These are phyloP conservation scores for Eimeria zaria DNA, from an alignment of 169 alveolate species.

Conservation along the genomic window DNA sequence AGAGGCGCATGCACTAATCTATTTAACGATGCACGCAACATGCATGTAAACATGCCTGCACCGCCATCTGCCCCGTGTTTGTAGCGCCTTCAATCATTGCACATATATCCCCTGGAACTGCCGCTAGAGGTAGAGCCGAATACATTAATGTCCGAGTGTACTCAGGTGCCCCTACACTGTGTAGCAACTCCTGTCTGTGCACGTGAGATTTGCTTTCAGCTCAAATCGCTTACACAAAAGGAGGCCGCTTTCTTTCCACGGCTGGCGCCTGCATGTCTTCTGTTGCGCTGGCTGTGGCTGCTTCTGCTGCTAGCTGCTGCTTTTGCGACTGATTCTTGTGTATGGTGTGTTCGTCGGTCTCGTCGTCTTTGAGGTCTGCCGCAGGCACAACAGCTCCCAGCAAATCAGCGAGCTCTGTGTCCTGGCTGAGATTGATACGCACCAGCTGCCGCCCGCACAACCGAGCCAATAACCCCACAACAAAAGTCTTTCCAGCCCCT, in stretches of 20 bases:
- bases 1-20: neutral
- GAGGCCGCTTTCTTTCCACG: neutral
- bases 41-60: neutral
- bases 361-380: conserved; percentile 46
- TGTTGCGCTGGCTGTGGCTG: neutral
- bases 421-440: conserved; percentile 98
- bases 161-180: neutral
- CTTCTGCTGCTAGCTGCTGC: neutral
- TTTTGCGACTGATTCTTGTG: neutral
- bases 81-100: neutral
- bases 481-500: conserved; percentile 99
- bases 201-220: neutral
- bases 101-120: neutral
- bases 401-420: conserved; percentile 96
- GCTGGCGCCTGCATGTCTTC: neutral
- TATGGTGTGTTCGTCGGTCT: neutral
- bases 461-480: conserved; percentile 95
- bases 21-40: neutral
- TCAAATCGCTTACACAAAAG: conserved; percentile 24
- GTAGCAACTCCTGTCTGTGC: neutral
- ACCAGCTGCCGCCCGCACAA: conserved; percentile 92
- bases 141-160: neutral
- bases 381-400: conserved; percentile 95
- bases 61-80: neutral
- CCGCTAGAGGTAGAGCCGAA: neutral